A percentile compares a stretch with the other conserved stretches of the same genome.
Conservation (phyloP, 2,329 filamentous ascomycete species). For the Endocalyx cinctus region DNA sequence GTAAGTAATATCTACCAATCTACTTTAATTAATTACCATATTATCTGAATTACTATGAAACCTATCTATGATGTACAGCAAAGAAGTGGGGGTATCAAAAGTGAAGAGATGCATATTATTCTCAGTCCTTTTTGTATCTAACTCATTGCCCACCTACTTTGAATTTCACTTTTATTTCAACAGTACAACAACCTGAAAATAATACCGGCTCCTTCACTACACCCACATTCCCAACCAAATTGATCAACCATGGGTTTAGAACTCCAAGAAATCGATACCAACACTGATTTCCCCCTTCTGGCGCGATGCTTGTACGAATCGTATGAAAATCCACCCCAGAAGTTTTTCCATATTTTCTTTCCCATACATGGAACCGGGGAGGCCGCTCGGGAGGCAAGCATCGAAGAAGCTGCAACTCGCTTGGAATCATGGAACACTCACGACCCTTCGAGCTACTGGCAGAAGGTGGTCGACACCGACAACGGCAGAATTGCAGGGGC, state of each 20-base stretch:
- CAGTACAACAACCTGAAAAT: too few relatives aligned
- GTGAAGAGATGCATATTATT: too few relatives aligned
- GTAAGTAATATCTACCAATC: too few relatives aligned
- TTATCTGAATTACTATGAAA: too few relatives aligned
- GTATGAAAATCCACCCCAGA: slow-evolving; percentile 20
- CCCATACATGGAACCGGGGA: slow-evolving; percentile 15
- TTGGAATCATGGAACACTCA: slow-evolving; percentile 19
- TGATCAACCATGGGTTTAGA: slow-evolving; percentile 8
- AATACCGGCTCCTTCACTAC: too few relatives aligned
- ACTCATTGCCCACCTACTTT: too few relatives aligned
- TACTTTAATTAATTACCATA: too few relatives aligned
- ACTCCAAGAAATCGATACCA: slow-evolving; percentile 11
- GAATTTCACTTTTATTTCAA: too few relatives aligned
- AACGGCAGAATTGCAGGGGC: slow-evolving; percentile 23
- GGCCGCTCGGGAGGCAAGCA: slow-evolving; percentile 13
- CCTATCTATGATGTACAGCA: too few relatives aligned
- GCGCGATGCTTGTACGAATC: slow-evolving; percentile 20
- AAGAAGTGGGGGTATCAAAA: too few relatives aligned
- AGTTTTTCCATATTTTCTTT: slow-evolving; percentile 22
- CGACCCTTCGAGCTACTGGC: slow-evolving; percentile 24
- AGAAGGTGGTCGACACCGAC: slow-evolving; percentile 25
- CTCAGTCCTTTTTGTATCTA: too few relatives aligned
- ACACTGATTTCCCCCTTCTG: slow-evolving; percentile 19
- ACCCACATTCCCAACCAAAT: too few relatives aligned
- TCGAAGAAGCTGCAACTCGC: slow-evolving; percentile 14